Percentiles rank a stretch among this genome's conserved stretches.
Evolutionary conservation across 495 filamentous ascomycete species (phyloP).

Genomic region (Aspergillus biplanus): DNA sequence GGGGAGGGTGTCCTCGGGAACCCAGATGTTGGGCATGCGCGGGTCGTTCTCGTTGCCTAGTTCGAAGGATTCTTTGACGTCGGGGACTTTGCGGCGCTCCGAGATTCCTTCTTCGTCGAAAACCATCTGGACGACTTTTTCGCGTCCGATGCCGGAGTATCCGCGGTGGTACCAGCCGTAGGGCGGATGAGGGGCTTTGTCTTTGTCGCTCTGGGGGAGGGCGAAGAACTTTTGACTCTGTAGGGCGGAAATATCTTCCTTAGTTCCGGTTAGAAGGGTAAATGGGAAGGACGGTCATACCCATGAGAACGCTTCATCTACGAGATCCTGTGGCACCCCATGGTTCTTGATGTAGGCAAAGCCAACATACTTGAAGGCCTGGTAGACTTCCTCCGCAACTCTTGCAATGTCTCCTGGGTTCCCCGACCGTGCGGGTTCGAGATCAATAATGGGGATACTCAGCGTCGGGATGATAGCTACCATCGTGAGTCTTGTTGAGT

Average conservation of each 20-base stretch:
- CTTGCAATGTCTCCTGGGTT: neutral
- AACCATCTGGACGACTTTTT: conserved; percentile 10
- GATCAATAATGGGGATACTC: conserved; percentile 14
- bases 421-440: conserved; percentile 4
- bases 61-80: conserved; percentile 14
- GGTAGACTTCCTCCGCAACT: conserved; percentile 1
- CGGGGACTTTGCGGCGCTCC: conserved; percentile 2
- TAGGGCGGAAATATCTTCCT: neutral
- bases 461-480: neutral
- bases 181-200: conserved; percentile 4
- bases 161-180: conserved; percentile 14
- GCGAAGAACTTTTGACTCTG: conserved; percentile 7
- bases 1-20: neutral
- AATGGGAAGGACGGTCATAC: neutral
- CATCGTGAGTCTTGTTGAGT: neutral
- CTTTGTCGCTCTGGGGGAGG: conserved; percentile 7
- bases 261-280: neutral
- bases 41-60: conserved; percentile 6
- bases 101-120: conserved; percentile 5
- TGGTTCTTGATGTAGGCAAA: conserved; percentile 16
- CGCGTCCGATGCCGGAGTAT: conserved; percentile 5
- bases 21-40: conserved; percentile 10
- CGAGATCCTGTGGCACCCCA: conserved; percentile 12
- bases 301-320: conserved; percentile 11
- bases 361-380: conserved; percentile 11